Conservation (phyloP, 257 asterid genomes). For the Cruciata laevipes region DNA sequence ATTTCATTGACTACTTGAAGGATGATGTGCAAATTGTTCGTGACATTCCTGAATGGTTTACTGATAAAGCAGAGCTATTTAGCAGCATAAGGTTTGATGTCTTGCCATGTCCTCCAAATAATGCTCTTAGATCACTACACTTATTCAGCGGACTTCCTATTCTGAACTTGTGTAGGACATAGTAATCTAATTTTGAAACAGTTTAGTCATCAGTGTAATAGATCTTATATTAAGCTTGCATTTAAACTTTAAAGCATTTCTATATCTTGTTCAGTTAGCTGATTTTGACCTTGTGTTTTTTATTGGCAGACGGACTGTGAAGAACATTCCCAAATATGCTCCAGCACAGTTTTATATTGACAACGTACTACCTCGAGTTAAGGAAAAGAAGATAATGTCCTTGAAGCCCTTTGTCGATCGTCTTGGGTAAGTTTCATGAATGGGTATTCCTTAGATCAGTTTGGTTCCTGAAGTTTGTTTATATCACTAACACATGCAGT, state of each 20-base stretch:
- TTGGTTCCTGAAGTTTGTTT: not conserved
- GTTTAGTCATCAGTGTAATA: too few relatives aligned
- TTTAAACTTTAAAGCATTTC: conserved; percentile 8
- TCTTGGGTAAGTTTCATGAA: conserved; percentile 65
- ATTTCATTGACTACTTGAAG: conserved; percentile 86
- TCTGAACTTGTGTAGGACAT: not conserved
- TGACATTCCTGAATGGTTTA: conserved; percentile 96
- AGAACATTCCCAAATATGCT: conserved; percentile 97
- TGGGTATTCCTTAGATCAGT: conserved; percentile 2
- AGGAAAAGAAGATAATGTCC: conserved; percentile 96
- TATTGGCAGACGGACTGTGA: conserved; percentile 79
- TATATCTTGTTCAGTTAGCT: conserved; percentile 17
- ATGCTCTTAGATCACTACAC: not conserved
- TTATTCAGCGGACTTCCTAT: too few relatives aligned
- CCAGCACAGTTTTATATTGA: conserved; percentile 96
- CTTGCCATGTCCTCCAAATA: not conserved
- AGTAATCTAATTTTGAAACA: not conserved
- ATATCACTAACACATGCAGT: conserved; percentile 1
- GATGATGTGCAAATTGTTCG: conserved; percentile 86
- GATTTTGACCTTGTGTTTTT: conserved; percentile 20
- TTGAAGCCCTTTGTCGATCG: conserved; percentile 97
- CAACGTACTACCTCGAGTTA: conserved; percentile 89
- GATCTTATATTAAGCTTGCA: not conserved
- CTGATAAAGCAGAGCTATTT: conserved; percentile 95
- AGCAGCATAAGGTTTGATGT: conserved; percentile 64